Evolutionary conservation across 441 rosid genomes (phyloP), one percentile per base, ranked within the genome.

Genomic region (Hura crepitans): DNA sequence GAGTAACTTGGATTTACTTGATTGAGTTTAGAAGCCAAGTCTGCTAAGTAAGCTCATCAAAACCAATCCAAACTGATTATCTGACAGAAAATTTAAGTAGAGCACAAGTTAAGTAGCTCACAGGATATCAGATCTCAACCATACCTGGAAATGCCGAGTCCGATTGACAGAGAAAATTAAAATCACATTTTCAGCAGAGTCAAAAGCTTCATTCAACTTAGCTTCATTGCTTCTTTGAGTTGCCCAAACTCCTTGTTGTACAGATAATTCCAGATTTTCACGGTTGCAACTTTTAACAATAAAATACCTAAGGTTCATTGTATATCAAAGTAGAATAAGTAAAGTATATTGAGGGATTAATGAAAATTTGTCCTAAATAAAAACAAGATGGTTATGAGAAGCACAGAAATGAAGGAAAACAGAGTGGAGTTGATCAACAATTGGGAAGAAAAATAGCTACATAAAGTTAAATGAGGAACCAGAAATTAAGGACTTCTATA

Each of bases 241-340:
- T 71, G 98, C 99, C 99, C 99, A 96, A 55, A 96, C 96, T 72
- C 99, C 98, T 91, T 93, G 99, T 81, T 93, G 99, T 60, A 91
- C 99, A 74, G 98, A 93, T 71, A 91, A 76, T 83, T 96, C 99
- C 85, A 96, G 82, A 85, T 96, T 96, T 85, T 96, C 99, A 39
- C 87, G 90, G 73, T 96, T 93, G 89, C 91, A 88, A 81, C 99
- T 92, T 82, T 96, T 96, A 80, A 96, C 98, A 76, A 96, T 92
- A 72, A 96, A 96, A 81, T 96, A 96, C 97, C 98, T 96, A 83
- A 46, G 71, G 58, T 77, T 63, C 66, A 82, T 79, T 66, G 57
- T 68, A 75, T 69, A 73, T 28, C 47, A 66, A 58, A 65, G 75
- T 35, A 43, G 70, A 57, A 84, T 75, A 72, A 77, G 76, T 61